Evolutionary conservation across 305 asterid genomes (phyloP).

Genomic region (Andrographis paniculata): DNA sequence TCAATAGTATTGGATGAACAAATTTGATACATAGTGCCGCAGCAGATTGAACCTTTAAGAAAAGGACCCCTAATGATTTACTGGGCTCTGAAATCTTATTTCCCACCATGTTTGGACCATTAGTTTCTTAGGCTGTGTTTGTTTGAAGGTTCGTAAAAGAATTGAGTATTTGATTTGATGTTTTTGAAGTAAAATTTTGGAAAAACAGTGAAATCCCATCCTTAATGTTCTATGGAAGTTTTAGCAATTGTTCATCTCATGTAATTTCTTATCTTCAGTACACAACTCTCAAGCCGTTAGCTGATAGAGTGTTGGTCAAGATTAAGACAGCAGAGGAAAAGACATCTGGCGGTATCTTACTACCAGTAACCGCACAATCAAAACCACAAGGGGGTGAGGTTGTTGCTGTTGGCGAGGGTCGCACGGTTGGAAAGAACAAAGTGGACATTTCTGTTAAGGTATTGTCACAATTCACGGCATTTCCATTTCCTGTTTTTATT

Average conservation of each 20-base stretch:
- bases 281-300: constrained; percentile 86
- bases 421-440: constrained; percentile 61
- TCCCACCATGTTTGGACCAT: no score
- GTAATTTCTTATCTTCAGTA: constrained; percentile 34
- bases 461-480: not conserved
- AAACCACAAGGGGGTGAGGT: constrained; percentile 88
- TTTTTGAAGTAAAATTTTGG: no score
- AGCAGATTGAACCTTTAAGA: no score
- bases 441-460: constrained; percentile 70
- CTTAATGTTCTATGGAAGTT: no score
- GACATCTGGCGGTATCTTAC: constrained; percentile 75
- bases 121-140: no score
- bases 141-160: no score
- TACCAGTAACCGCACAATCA: constrained; percentile 64
- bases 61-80: no score
- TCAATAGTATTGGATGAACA: no score
- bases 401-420: constrained; percentile 96
- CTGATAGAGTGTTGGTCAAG: constrained; percentile 85
- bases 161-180: no score
- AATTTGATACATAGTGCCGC: no score
- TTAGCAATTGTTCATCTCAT: not conserved
- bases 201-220: no score
- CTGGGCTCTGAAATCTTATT: no score
- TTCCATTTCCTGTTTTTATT: not conserved
- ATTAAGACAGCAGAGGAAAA: constrained; percentile 71